Percentiles rank a stretch among this genome's conserved stretches.
phyloP scores from a whole-genome alignment of 148 eudicot genomes.

The Rhododendron ovatum region DNA sequence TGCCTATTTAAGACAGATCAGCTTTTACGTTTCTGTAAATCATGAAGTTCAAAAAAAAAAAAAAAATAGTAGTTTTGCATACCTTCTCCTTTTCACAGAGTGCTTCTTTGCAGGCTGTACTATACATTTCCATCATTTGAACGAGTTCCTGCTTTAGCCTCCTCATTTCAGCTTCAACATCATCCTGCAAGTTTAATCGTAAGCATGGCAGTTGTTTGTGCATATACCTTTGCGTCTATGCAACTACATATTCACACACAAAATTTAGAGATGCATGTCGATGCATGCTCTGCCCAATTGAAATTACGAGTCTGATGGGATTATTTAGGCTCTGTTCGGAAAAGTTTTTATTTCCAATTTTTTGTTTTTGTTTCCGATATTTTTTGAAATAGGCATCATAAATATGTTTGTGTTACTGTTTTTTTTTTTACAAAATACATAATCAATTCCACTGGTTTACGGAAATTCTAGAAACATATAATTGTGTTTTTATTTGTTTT shows the following conservation, averaged over 20 bases:
- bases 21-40: background rate
- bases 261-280: background rate
- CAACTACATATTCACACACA: background rate
- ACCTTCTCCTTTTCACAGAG: slow-evolving; percentile 68
- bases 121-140: slow-evolving; percentile 86
- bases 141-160: slow-evolving; percentile 60
- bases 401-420: no score
- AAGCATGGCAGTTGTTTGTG: background rate
- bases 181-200: slow-evolving; percentile 45
- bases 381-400: no score
- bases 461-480: no score
- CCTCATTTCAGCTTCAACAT: slow-evolving; percentile 74
- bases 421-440: no score
- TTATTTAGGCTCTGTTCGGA: background rate
- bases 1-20: slow-evolving; percentile 35
- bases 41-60: background rate
- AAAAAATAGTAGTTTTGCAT: background rate
- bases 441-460: no score
- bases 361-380: no score
- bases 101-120: slow-evolving; percentile 79
- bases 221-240: background rate
- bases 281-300: background rate
- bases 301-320: background rate
- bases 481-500: no score
- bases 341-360: no score